A percentile compares a stretch with the other conserved stretches of the same genome.
Conservation (phyloP, 371 early-diverging fungal genomes). For the Choanephora cucurbitarum region DNA sequence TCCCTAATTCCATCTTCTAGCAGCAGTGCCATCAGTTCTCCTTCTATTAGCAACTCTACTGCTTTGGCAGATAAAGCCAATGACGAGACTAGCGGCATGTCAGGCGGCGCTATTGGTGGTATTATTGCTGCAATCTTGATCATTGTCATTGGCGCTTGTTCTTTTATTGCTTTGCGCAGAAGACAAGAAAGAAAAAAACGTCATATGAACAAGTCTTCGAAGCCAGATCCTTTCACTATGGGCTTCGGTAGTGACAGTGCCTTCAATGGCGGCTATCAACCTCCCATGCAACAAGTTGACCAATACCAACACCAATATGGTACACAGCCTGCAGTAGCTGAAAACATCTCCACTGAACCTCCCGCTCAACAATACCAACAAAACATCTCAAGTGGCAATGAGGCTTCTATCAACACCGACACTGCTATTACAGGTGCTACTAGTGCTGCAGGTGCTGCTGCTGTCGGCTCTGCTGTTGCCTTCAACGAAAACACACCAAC, state of each 20-base stretch:
- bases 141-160: conserved; percentile 35
- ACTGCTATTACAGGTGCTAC: conserved; percentile 14
- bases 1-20: conserved; percentile 21
- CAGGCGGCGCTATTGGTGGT: conserved; percentile 54
- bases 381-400: neutral
- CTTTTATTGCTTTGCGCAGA: conserved; percentile 38
- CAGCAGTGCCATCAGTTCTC: neutral
- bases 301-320: conserved; percentile 23
- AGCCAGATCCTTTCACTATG: conserved; percentile 53
- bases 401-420: conserved; percentile 6
- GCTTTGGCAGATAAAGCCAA: neutral
- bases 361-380: conserved; percentile 14
- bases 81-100: conserved; percentile 26
- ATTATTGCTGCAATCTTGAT: conserved; percentile 42
- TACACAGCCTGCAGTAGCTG: conserved; percentile 7
- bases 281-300: conserved; percentile 11
- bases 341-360: neutral
- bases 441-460: conserved; percentile 15
- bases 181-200: conserved; percentile 27
- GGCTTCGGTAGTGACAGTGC: conserved; percentile 46
- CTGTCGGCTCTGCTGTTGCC: conserved; percentile 8
- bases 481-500: neutral
- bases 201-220: conserved; percentile 12
- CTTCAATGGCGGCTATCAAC: conserved; percentile 4
- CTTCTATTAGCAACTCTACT: conserved; percentile 2